phyloP scores from a whole-genome alignment of 116 monocot species.

The Iris pallida region DNA sequence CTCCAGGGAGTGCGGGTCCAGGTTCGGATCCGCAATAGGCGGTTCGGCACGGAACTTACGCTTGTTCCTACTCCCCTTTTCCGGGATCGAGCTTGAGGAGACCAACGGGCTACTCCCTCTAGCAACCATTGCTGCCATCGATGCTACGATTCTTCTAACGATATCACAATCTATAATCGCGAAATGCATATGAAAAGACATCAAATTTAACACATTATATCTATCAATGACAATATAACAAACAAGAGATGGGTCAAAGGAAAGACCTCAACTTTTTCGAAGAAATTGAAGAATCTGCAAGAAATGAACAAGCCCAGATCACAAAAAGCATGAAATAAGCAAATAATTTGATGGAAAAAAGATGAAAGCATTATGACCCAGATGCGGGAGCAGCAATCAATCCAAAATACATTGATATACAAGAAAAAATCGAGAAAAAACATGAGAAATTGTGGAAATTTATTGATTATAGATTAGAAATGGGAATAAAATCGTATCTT shows the following conservation, averaged over 20 bases:
- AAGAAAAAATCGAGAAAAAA: background rate
- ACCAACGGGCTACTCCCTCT: constrained; percentile 37
- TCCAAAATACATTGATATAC: background rate
- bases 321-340: background rate
- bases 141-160: background rate
- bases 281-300: background rate
- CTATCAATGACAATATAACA: background rate
- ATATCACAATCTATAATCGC: background rate
- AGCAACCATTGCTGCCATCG: constrained; percentile 67
- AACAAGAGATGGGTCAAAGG: background rate
- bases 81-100: constrained; percentile 47
- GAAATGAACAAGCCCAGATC: background rate
- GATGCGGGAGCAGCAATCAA: background rate
- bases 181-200: too few species aligned
- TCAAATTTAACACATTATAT: constrained; percentile 4
- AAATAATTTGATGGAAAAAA: background rate
- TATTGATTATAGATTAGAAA: constrained; percentile 2
- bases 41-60: constrained; percentile 78
- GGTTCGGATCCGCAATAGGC: constrained; percentile 25
- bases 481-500: too few species aligned
- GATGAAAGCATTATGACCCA: background rate
- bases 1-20: constrained; percentile 13
- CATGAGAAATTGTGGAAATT: background rate
- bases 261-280: background rate
- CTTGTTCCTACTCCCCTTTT: constrained; percentile 79